phyloP scores from a whole-genome alignment of 2,329 filamentous ascomycete species.

The Calcarisporium arbuscula region DNA sequence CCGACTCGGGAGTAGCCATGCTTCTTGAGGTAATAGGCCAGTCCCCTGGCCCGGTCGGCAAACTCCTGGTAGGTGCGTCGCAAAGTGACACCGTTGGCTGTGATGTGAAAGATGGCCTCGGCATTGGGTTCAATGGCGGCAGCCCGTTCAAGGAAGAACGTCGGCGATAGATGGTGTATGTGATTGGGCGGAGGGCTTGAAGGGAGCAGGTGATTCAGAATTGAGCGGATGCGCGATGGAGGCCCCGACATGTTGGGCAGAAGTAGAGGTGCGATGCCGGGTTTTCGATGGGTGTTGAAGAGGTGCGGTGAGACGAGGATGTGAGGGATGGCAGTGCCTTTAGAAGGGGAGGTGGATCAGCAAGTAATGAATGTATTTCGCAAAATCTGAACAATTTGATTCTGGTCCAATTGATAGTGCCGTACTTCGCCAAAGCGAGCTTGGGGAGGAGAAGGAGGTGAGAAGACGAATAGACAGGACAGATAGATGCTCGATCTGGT shows the following conservation, averaged over 20 bases:
- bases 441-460: neutral
- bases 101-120: slow-evolving; percentile 79
- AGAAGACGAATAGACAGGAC: neutral
- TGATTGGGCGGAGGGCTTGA: slow-evolving; percentile 41
- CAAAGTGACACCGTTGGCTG: slow-evolving; percentile 66
- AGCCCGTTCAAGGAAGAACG: slow-evolving; percentile 78
- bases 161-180: slow-evolving; percentile 77
- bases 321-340: neutral
- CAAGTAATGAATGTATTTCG: too few species aligned
- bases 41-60: slow-evolving; percentile 76
- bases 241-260: slow-evolving; percentile 53
- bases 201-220: slow-evolving; percentile 43
- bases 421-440: neutral
- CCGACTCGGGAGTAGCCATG: slow-evolving; percentile 71
- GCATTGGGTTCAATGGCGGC: slow-evolving; percentile 83
- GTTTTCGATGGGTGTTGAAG: neutral
- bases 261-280: too few species aligned
- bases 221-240: slow-evolving; percentile 51
- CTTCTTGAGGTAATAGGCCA: slow-evolving; percentile 81
- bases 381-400: too few species aligned
- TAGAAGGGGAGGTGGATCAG: neutral
- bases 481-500: too few species aligned
- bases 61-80: slow-evolving; percentile 74
- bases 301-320: neutral
- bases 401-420: neutral